phyloP scores from a whole-genome alignment of 23 red algal genomes.

The Chondrus crispus region DNA sequence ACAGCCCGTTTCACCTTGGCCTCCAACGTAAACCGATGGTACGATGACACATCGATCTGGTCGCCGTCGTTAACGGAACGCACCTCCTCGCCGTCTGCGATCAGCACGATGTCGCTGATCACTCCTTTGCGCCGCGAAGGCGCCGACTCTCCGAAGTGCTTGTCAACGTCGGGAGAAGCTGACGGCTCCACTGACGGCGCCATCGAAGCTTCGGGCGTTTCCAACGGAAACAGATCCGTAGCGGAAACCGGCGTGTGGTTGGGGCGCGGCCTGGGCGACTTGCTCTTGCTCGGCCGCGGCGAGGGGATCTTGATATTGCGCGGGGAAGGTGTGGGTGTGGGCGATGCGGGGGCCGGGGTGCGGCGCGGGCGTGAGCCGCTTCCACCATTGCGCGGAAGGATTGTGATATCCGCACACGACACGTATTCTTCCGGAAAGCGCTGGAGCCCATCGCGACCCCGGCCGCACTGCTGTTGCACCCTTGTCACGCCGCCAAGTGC shows the following conservation, averaged over 20 bases:
- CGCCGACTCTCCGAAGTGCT: too few relatives aligned
- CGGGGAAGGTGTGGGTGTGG: too few relatives aligned
- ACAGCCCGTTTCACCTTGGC: background rate
- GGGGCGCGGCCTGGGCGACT: background rate
- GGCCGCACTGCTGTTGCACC: constrained; percentile 19
- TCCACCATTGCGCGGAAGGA: background rate
- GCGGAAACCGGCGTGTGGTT: background rate
- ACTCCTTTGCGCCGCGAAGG: background rate
- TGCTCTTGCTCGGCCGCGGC: background rate
- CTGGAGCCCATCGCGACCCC: background rate
- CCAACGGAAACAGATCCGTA: background rate
- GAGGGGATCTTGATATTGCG: too few relatives aligned
- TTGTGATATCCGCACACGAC: constrained; percentile 19
- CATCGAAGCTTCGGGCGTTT: too few relatives aligned
- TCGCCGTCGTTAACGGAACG: background rate
- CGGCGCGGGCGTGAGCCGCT: background rate
- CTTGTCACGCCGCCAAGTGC: constrained; percentile 38
- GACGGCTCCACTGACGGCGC: too few relatives aligned
- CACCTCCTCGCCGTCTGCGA: constrained; percentile 10
- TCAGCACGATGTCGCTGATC: background rate
- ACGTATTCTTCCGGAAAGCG: constrained; percentile 22
- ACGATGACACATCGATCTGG: background rate
- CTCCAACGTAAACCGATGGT: background rate
- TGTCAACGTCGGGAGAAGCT: too few relatives aligned
- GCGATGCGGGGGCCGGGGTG: too few relatives aligned